These are phyloP conservation scores for Talaromyces amestolkiae DNA, from an alignment of 2,329 filamentous ascomycete genomes.

Conservation along the genomic window DNA sequence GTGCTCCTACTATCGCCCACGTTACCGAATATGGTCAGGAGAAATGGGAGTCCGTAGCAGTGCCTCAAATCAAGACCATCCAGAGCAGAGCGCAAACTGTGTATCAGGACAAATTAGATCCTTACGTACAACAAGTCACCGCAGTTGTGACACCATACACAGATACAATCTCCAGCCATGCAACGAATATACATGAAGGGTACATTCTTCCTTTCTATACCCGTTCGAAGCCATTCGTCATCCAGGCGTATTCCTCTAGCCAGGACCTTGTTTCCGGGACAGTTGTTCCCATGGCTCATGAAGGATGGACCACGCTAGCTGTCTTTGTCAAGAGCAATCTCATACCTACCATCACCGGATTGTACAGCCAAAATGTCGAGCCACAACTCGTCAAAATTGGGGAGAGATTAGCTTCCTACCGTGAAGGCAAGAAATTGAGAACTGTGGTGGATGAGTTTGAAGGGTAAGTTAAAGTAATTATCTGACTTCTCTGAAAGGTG, in stretches of 20 bases:
- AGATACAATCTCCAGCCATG: constrained; percentile 60
- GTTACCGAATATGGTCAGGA: constrained; percentile 63
- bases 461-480: constrained; percentile 30
- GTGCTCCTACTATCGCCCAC: constrained; percentile 67
- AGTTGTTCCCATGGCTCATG: constrained; percentile 68
- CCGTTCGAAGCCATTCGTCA: constrained; percentile 69
- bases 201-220: constrained; percentile 73
- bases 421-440: constrained; percentile 61
- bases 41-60: constrained; percentile 76
- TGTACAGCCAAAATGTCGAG: constrained; percentile 91
- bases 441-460: constrained; percentile 58
- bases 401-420: constrained; percentile 70
- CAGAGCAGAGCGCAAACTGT: constrained; percentile 60
- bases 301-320: constrained; percentile 66
- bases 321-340: constrained; percentile 72
- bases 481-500: not conserved
- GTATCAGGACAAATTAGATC: constrained; percentile 70
- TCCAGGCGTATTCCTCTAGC: constrained; percentile 64
- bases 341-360: constrained; percentile 74
- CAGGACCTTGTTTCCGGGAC: constrained; percentile 67
- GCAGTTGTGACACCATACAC: constrained; percentile 69
- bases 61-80: constrained; percentile 69
- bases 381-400: constrained; percentile 91
- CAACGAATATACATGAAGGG: constrained; percentile 67
- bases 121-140: constrained; percentile 65